Conservation (phyloP, 768 basidiomycete genomes). For the Lactarius indigo region DNA sequence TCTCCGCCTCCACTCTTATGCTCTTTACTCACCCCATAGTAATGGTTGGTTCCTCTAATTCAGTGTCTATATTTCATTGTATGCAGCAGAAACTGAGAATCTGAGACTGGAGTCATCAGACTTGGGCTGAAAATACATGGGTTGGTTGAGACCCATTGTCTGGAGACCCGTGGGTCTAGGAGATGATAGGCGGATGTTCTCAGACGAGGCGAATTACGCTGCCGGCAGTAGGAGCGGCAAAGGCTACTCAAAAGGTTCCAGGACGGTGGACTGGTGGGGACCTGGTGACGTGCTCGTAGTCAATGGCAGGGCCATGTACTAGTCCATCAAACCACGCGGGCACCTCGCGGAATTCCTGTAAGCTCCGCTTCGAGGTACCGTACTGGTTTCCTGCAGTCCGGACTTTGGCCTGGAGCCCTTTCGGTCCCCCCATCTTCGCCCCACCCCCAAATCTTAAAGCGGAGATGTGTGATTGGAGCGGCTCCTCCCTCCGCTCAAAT, state of each 20-base stretch:
- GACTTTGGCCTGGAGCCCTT: background rate
- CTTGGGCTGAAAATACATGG: background rate
- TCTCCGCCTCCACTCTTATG: conserved; percentile 1
- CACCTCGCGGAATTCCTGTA: conserved; percentile 19
- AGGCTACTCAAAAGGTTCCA: conserved; percentile 20
- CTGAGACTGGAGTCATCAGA: background rate
- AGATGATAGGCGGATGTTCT: background rate
- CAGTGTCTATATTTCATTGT: conserved; percentile 16
- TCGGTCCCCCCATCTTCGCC: background rate
- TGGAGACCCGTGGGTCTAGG: background rate
- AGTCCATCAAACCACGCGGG: conserved; percentile 23
- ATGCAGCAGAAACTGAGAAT: background rate
- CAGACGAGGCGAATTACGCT: background rate
- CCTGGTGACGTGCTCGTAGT: conserved; percentile 16
- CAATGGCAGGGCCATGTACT: conserved; percentile 4
- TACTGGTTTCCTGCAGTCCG: background rate
- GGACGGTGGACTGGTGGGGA: conserved; percentile 1
- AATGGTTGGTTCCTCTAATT: conserved; percentile 6
- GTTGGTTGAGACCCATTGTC: background rate
- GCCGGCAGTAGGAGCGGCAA: conserved; percentile 1
- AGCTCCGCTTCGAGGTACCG: conserved; percentile 21
- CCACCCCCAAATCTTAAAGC: background rate
- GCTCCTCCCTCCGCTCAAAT: background rate
- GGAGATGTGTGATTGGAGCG: background rate
- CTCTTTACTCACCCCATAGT: background rate